Evolutionary conservation across 345 rosid genomes (phyloP).

Genomic region (Brassica rapa): DNA sequence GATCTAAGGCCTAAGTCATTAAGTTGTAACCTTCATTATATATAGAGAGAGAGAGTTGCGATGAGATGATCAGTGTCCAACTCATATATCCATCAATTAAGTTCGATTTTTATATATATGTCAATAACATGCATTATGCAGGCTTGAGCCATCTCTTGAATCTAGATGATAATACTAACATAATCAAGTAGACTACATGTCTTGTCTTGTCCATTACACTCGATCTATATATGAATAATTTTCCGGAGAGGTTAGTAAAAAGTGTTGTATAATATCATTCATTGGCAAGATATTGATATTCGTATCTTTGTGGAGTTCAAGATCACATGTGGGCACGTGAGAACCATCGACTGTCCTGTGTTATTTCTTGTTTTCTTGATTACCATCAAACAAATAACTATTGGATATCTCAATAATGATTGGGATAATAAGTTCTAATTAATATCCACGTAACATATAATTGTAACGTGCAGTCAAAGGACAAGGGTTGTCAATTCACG

Average conservation of each 20-base stretch:
- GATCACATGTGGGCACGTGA: constrained; percentile 35
- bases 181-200: background rate
- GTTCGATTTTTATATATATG: background rate
- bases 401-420: background rate
- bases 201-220: constrained; percentile 2
- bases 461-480: constrained; percentile 38
- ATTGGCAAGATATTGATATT: constrained; percentile 21
- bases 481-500: constrained; percentile 30
- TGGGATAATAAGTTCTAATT: background rate
- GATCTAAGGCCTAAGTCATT: constrained; percentile 3
- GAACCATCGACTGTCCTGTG: constrained; percentile 22
- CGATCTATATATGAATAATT: constrained; percentile 17
- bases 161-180: background rate
- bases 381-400: constrained; percentile 8
- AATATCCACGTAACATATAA: constrained; percentile 11
- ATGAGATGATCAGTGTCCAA: background rate
- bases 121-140: background rate
- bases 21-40: background rate
- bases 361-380: constrained; percentile 5
- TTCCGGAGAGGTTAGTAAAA: background rate
- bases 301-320: constrained; percentile 21
- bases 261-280: background rate
- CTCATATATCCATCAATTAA: background rate
- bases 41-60: constrained; percentile 2
- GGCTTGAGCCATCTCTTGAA: background rate